Conservation (phyloP, 2,329 filamentous ascomycete genomes). For the Trichoderma sp. region DNA sequence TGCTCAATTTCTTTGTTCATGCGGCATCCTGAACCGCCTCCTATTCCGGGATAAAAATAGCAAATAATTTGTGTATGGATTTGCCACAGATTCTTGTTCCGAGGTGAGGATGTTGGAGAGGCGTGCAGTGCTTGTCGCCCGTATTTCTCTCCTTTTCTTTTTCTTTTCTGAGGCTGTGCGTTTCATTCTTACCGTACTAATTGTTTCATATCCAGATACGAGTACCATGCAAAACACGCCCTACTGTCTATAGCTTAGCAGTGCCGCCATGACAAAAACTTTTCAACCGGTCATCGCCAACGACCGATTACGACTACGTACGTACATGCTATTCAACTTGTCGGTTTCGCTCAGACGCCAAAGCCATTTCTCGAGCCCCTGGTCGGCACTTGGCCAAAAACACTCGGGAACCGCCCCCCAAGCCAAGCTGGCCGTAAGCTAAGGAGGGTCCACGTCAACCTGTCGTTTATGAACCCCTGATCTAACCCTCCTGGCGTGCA, state of each 20-base stretch:
- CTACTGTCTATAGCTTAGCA: too few relatives aligned
- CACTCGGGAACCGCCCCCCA: constrained; percentile 10
- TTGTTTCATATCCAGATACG: background rate
- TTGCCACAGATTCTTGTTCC: background rate
- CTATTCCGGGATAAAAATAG: background rate
- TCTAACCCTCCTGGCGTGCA: constrained; percentile 8
- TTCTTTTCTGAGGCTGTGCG: background rate
- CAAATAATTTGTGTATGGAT: background rate
- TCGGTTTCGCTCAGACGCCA: constrained; percentile 2
- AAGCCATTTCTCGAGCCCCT: constrained; percentile 12
- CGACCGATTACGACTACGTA: too few relatives aligned
- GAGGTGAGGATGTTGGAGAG: background rate
- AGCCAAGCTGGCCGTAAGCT: constrained; percentile 8
- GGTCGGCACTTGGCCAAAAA: constrained; percentile 18
- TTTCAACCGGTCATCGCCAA: too few relatives aligned
- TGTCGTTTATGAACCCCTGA: constrained; percentile 21
- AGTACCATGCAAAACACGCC: background rate
- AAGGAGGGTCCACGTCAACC: constrained; percentile 18
- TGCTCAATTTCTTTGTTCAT: background rate
- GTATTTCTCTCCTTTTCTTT: too few relatives aligned
- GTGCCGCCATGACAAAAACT: background rate
- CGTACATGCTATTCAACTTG: background rate
- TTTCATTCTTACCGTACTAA: background rate
- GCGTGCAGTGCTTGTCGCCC: background rate
- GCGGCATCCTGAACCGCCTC: background rate